Conservation (phyloP, 1,139 yeast species). For the Pichia sp. region DNA sequence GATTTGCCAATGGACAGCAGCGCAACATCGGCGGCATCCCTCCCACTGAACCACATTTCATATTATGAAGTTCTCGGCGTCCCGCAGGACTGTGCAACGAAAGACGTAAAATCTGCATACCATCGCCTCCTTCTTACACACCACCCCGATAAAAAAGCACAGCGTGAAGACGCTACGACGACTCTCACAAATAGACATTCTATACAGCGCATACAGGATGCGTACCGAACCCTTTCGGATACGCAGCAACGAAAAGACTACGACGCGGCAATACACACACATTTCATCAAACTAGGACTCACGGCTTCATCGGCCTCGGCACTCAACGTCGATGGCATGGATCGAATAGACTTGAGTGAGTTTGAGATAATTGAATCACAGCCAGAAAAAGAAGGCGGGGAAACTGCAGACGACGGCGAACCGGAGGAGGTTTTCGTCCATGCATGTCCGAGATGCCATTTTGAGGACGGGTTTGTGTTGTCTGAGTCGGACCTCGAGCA, state of each 20-base stretch:
- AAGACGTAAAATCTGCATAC: slow-evolving; percentile 59
- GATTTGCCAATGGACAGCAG: too few relatives aligned
- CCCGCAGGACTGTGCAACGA: slow-evolving; percentile 33
- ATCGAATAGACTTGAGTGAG: slow-evolving; percentile 35
- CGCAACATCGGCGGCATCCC: not conserved
- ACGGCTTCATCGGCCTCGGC: not conserved
- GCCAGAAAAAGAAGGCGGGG: not conserved
- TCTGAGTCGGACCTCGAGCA: slow-evolving; percentile 56
- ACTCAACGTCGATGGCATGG: slow-evolving; percentile 13
- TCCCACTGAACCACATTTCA: slow-evolving; percentile 20
- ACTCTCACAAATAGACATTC: slow-evolving; percentile 5
- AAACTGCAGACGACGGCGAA: slow-evolving; percentile 17
- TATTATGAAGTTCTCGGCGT: slow-evolving; percentile 56
- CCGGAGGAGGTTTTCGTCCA: slow-evolving; percentile 39
- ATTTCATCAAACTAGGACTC: slow-evolving; percentile 45
- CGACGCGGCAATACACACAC: slow-evolving; percentile 41
- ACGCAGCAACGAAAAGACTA: slow-evolving; percentile 40
- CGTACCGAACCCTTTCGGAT: slow-evolving; percentile 52
- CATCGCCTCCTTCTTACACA: slow-evolving; percentile 48
- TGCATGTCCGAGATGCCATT: slow-evolving; percentile 73
- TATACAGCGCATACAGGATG: slow-evolving; percentile 43
- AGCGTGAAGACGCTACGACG: slow-evolving; percentile 4
- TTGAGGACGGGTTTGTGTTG: slow-evolving; percentile 49
- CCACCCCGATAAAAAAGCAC: slow-evolving; percentile 69
- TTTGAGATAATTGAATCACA: slow-evolving; percentile 25